These are phyloP conservation scores for Phaeosphaeriaceae sp. DNA, from an alignment of 2,329 filamentous ascomycete species.

Conservation along the genomic window DNA sequence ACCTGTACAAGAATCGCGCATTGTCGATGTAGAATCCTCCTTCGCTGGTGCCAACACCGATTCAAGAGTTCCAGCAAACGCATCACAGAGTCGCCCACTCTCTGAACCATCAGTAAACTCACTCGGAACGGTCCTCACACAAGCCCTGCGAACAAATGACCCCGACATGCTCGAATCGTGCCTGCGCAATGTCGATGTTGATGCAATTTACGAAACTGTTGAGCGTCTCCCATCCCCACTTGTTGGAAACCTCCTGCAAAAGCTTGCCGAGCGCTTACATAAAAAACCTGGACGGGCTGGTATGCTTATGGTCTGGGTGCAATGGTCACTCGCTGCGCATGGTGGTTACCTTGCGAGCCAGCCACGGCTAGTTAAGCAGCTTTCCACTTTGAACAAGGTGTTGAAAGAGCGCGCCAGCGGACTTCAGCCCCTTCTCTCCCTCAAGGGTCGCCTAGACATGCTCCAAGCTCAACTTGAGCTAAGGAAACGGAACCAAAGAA, in stretches of 20 bases:
- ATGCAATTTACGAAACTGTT: conserved; percentile 85
- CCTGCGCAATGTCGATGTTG: conserved; percentile 77
- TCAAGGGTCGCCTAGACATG: conserved; percentile 97
- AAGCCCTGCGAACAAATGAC: conserved; percentile 93
- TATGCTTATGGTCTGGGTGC: conserved; percentile 91
- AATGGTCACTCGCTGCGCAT: conserved; percentile 91
- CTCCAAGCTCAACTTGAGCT: conserved; percentile 87
- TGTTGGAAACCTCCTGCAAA: conserved; percentile 78
- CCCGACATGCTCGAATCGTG: conserved; percentile 88
- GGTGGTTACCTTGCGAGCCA: conserved; percentile 89
- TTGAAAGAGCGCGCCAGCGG: conserved; percentile 85
- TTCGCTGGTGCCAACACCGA: conserved; percentile 52
- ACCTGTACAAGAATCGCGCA: conserved; percentile 40
- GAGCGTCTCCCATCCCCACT: conserved; percentile 86
- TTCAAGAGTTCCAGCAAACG: conserved; percentile 54
- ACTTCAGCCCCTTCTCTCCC: conserved; percentile 78
- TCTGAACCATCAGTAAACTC: conserved; percentile 68
- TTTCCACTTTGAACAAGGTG: conserved; percentile 82
- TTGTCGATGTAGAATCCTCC: conserved; percentile 75
- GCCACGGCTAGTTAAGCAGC: conserved; percentile 78
- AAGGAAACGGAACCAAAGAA: conserved; percentile 70
- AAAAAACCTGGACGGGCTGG: conserved; percentile 87
- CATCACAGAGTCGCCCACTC: conserved; percentile 55
- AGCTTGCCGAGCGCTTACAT: conserved; percentile 85
- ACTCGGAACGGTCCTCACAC: conserved; percentile 88